Conservation (phyloP, 192 early-diverging fungal species). For the Cladochytrium replicatum region DNA sequence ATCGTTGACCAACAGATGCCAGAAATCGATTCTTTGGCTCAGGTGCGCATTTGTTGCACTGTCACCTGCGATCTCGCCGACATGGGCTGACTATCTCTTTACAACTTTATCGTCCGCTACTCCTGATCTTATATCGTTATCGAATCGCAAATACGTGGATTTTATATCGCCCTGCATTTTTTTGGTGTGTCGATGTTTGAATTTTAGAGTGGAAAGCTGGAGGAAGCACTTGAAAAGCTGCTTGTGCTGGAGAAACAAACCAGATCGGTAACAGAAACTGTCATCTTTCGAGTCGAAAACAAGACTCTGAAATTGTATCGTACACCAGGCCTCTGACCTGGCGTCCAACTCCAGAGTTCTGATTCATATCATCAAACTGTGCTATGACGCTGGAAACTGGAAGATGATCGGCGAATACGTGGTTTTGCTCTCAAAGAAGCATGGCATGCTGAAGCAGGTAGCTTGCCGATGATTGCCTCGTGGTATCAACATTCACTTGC, state of each 20-base stretch:
- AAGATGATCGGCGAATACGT: slow-evolving; percentile 87
- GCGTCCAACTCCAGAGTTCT: slow-evolving; percentile 82
- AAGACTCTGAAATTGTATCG: too few relatives aligned
- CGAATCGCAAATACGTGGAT: too few relatives aligned
- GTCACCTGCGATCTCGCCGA: too few relatives aligned
- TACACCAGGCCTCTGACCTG: slow-evolving; percentile 68
- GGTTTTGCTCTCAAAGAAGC: slow-evolving; percentile 88
- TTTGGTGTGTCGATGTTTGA: too few relatives aligned
- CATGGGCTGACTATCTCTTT: too few relatives aligned
- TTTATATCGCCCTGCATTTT: too few relatives aligned
- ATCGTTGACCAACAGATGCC: slow-evolving; percentile 70
- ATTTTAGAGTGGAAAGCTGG: slow-evolving; percentile 65
- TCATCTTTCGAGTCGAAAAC: too few relatives aligned
- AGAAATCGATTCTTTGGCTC: slow-evolving; percentile 59
- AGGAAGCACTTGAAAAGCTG: slow-evolving; percentile 81
- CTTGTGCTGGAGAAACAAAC: slow-evolving; percentile 90
- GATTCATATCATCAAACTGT: slow-evolving; percentile 65
- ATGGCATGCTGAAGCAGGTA: slow-evolving; percentile 85
- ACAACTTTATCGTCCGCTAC: too few relatives aligned
- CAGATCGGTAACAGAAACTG: slow-evolving; percentile 74
- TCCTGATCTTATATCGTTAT: too few relatives aligned
- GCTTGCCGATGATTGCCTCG: slow-evolving; percentile 4
- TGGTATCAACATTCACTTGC: too few relatives aligned
- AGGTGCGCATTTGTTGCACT: too few relatives aligned
- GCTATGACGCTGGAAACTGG: slow-evolving; percentile 67